Evolutionary conservation across 2,329 filamentous ascomycete species (phyloP), one percentile per base, ranked within the genome.

Genomic region (Clonostachys rosea): DNA sequence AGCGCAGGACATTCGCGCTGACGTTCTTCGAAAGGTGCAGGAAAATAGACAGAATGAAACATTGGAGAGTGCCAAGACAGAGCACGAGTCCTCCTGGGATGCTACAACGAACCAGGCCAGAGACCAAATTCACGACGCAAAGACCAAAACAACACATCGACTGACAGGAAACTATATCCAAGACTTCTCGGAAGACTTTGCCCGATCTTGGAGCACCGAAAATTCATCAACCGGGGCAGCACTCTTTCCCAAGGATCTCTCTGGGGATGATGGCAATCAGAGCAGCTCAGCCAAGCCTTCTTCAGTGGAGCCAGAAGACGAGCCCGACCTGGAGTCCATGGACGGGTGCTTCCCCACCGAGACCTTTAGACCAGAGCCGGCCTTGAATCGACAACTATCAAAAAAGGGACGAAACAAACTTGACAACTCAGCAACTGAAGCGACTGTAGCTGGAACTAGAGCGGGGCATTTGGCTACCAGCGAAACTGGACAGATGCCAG

Each of bases 121-220:
- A 13, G 47, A 49, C 9, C 35, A 40, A 3, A 16, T 43, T 5
- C 16, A 47, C 14, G 33, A 48, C 16, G 18, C 39, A 9, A 42
- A 42, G 39, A 18, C 20, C 40, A 35, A 37, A 13, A 16, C n/a
- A 16, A 14, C 34, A 8, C 34, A 18, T 5, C 36, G 49, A 10
- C 48, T 78, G 43, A 76, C 71, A 9, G 76, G 75, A 5, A 75
- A 73, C 51, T 78, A 70, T 50, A 60, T 62, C 9, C 70, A 68
- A 34, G 76, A 79, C 55, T 79, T 79, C 49, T 73, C 75, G 1
- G 74, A 79, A 49, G 75, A 79, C 5, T 78, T 76, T 47, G 54
- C 66, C 1, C 56, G 58, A 6, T 66, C 67, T 2, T 78, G 75
- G 75, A 62, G 59, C 39, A 53, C 49, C 7, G 43, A 54, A 9